Base-by-base conservation (phyloP, 2,329 filamentous ascomycete genomes). In the Paraphoma sp. region DNA sequence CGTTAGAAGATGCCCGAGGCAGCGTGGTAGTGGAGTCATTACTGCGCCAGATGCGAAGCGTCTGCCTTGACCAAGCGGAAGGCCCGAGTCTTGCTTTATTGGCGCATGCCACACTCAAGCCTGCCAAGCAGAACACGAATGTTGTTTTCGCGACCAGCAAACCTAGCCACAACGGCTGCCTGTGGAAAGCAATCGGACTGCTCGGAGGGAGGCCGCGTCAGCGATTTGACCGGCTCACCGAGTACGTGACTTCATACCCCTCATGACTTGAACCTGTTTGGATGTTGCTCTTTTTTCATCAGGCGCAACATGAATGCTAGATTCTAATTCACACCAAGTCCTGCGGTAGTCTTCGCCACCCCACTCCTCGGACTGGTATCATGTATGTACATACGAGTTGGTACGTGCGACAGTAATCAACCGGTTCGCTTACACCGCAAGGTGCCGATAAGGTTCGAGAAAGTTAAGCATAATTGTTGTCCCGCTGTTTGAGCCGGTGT, bases 401-500 rank as follows among this genome's bases (percentile, higher is more conserved):
- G 33, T 28, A 40, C 29, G 29, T 45, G 23, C 29, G 10, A 16
- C 11, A 6, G 12, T 2, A 51, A 63, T 67, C 68, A 64, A 55
- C 64, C 60, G 57, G 62, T 54, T 69, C 68, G 66, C 59, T 70
- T 67, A 65, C 64, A 56, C 55, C 57, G 54, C 62, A 68, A 56
- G 65, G 56, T 63, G 59, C 60, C 72, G 70, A 73, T 75, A 74
- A 75, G 70, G 69, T 72, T 75, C 65, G 56, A 66, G 62, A 65
- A 68, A 68, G 63, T 73, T 74, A 74, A 74, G 71, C 71, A 72
- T 74, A 74, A 72, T 66, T 66, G 59, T 61, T 64, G 60, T 61
- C 63, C 67, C 68, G 65, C 68, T 66, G 45, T 52, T 53, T 53
- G 57, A 53, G 68, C 67, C 55, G 59, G 65, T 58, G 60, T 54